Conservation (phyloP, 1,284 basidiomycete genomes). For the Cryptococcus floricola region DNA sequence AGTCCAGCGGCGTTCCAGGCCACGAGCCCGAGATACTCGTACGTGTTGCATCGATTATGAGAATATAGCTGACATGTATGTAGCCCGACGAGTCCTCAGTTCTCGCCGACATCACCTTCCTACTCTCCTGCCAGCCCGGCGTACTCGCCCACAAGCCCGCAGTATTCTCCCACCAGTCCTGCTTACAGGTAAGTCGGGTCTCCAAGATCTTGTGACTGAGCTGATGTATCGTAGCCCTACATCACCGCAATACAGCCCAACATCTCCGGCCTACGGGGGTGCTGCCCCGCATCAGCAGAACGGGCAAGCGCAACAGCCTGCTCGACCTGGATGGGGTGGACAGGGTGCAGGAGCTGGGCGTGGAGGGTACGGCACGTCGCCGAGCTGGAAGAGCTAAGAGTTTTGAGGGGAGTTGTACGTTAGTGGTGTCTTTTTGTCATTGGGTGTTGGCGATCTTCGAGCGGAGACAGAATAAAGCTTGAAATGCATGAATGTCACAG, state of each 20-base stretch:
- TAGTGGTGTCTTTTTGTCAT: no score
- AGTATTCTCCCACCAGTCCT: conserved; percentile 63
- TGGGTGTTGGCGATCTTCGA: no score
- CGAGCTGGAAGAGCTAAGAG: conserved; percentile 27
- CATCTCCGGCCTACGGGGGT: conserved; percentile 37
- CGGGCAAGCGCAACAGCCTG: conserved; percentile 7
- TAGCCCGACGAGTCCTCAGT: conserved; percentile 46
- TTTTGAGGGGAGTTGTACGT: neutral
- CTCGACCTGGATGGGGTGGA: conserved; percentile 28
- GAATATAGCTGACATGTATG: neutral
- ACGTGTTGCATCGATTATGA: neutral
- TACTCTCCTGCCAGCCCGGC: conserved; percentile 50
- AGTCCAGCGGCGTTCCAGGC: conserved; percentile 71
- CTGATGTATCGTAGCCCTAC: conserved; percentile 46
- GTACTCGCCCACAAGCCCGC: conserved; percentile 73
- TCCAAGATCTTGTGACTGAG: neutral
- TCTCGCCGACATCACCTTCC: conserved; percentile 76
- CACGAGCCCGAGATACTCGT: conserved; percentile 75
- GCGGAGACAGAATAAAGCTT: no score
- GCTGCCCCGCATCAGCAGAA: conserved; percentile 5
- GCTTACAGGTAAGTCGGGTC: conserved; percentile 26
- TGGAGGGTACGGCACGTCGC: conserved; percentile 22
- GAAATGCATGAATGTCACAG: no score
- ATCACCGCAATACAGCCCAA: conserved; percentile 30
- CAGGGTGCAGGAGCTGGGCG: conserved; percentile 8